Conservation (phyloP, 305 asterid genomes). For the Salvia sclarea region DNA sequence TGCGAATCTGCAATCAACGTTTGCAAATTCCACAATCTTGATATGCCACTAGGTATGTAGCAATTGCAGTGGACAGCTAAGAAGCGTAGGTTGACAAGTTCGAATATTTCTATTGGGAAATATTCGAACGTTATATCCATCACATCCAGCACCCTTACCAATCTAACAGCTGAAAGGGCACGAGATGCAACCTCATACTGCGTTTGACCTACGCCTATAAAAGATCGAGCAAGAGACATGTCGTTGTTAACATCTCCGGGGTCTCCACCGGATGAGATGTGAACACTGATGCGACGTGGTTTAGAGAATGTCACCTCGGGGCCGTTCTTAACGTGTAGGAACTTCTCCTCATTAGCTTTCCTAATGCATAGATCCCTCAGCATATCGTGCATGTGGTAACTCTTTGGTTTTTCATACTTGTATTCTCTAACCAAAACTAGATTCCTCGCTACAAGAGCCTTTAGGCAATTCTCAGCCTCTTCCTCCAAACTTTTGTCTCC, state of each 20-base stretch:
- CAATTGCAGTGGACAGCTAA: background rate
- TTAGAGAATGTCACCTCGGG: background rate
- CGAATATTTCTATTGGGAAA: slow-evolving; percentile 21
- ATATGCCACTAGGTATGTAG: background rate
- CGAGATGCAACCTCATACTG: background rate
- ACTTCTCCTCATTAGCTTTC: background rate
- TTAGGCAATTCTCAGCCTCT: background rate
- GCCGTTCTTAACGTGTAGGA: background rate
- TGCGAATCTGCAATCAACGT: too few species aligned
- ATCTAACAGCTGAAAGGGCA: background rate
- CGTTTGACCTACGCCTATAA: background rate
- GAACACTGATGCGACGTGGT: background rate
- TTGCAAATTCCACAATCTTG: background rate
- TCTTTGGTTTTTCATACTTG: background rate
- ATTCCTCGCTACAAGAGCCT: background rate
- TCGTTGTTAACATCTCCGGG: too few species aligned
- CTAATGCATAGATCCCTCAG: too few species aligned
- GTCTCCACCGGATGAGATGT: background rate
- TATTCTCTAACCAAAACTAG: background rate
- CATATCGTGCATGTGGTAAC: background rate
- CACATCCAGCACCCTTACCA: slow-evolving; percentile 27
- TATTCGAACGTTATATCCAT: background rate
- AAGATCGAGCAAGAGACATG: background rate
- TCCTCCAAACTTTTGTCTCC: too few species aligned
- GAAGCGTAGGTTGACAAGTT: slow-evolving; percentile 24